Conservation (phyloP, 2,329 filamentous ascomycete species). For the Lachnellula suecica region DNA sequence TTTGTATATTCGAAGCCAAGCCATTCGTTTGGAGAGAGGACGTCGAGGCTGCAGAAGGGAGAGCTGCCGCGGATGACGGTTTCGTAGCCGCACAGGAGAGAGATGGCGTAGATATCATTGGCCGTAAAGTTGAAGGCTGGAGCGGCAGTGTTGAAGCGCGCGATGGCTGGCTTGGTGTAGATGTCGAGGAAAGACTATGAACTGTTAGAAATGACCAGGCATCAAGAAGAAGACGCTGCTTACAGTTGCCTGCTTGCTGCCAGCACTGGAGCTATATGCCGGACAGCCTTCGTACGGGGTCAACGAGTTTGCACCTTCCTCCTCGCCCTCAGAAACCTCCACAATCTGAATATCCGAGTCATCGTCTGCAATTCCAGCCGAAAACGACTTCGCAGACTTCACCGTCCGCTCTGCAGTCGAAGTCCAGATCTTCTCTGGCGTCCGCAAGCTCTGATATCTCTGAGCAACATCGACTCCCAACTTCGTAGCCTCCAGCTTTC, state of each 20-base stretch:
- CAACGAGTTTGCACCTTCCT: conserved; percentile 50
- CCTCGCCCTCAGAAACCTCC: conserved; percentile 44
- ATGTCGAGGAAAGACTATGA: conserved; percentile 37
- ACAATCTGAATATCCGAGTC: conserved; percentile 43
- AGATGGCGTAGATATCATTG: conserved; percentile 49
- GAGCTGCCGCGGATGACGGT: conserved; percentile 48
- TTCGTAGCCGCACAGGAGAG: conserved; percentile 50
- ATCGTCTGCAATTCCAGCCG: conserved; percentile 43
- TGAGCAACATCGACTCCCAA: conserved; percentile 29
- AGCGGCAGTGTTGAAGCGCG: conserved; percentile 43
- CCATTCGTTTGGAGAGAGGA: conserved; percentile 47
- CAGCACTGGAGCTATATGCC: conserved; percentile 48
- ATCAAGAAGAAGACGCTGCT: background rate
- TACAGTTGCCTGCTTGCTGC: conserved; percentile 44
- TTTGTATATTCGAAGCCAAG: conserved; percentile 49
- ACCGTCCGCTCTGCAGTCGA: conserved; percentile 51
- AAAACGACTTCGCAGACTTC: conserved; percentile 47
- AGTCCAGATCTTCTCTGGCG: conserved; percentile 50
- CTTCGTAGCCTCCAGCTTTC: conserved; percentile 27
- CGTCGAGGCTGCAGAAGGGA: conserved; percentile 43
- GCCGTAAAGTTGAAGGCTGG: conserved; percentile 52
- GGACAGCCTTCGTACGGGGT: conserved; percentile 54
- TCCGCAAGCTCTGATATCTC: conserved; percentile 36
- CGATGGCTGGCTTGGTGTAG: conserved; percentile 50
- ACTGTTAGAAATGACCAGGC: background rate